A percentile compares a stretch with the other conserved stretches of the same genome.
Evolutionary conservation across 805 yeast genomes (phyloP).

Genomic region (Maudiozyma serrabonitensis): DNA sequence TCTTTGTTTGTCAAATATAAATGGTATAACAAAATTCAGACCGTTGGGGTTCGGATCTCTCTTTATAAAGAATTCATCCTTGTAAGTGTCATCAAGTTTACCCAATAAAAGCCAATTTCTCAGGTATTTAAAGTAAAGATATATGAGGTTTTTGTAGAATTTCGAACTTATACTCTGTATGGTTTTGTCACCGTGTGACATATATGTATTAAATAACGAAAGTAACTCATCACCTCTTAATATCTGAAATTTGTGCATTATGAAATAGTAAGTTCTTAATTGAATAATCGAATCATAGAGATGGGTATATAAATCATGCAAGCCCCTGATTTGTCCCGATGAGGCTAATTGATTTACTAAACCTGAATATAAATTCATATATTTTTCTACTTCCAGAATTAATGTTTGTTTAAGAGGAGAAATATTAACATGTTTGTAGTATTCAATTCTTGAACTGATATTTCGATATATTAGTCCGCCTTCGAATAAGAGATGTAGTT

Average conservation of each 20-base stretch:
- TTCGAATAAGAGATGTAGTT: conserved; percentile 52
- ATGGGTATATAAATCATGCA: conserved; percentile 25
- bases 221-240: conserved; percentile 43
- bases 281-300: conserved; percentile 44
- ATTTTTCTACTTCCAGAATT: conserved; percentile 35
- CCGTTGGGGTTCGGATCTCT: conserved; percentile 4
- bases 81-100: conserved; percentile 38
- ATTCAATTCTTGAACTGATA: conserved; percentile 30
- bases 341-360: conserved; percentile 38
- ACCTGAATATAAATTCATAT: conserved; percentile 35
- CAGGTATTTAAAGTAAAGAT: conserved; percentile 53
- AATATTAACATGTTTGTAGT: conserved; percentile 20
- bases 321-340: conserved; percentile 23
- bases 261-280: conserved; percentile 46
- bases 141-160: conserved; percentile 38
- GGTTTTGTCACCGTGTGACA: conserved; percentile 54
- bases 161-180: conserved; percentile 35
- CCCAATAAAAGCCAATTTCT: conserved; percentile 66
- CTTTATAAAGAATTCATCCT: conserved; percentile 54
- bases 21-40: conserved; percentile 8
- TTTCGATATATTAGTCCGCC: conserved; percentile 57
- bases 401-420: conserved; percentile 60
- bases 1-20: conserved; percentile 12
- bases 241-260: conserved; percentile 30
- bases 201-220: conserved; percentile 39